Evolutionary conservation across 192 early-diverging fungal genomes (phyloP).

Genomic region (Backusella liffmaniae): DNA sequence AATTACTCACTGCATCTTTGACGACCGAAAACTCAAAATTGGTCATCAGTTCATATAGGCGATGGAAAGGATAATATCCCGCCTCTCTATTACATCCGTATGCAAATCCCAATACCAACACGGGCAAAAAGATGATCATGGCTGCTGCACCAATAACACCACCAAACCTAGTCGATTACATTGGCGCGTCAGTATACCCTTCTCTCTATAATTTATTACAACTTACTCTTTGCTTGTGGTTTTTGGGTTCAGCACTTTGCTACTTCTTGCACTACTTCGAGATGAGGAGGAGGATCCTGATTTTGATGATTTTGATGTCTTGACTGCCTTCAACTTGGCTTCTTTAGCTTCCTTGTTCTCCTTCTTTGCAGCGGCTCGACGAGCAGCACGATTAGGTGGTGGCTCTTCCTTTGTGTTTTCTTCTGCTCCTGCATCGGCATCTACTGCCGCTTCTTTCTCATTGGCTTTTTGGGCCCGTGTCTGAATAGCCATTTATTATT

Average conservation of each 20-base stretch:
- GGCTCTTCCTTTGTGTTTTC: background rate
- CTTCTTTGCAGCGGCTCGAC: constrained; percentile 5
- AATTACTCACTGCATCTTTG: constrained; percentile 7
- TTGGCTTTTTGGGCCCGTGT: background rate
- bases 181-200: background rate
- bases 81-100: constrained; percentile 42
- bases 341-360: background rate
- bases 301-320: background rate
- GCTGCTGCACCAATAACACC: constrained; percentile 60
- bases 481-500: background rate
- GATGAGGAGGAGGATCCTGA: background rate
- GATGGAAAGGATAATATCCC: constrained; percentile 52
- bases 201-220: background rate
- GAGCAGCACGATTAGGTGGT: constrained; percentile 1
- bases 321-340: background rate
- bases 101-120: constrained; percentile 45
- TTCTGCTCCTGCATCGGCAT: background rate
- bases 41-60: constrained; percentile 5
- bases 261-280: no score
- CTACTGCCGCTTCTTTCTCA: background rate
- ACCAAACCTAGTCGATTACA: constrained; percentile 50
- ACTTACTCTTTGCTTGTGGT: constrained; percentile 70
- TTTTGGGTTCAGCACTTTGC: constrained; percentile 51
- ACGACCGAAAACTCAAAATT: constrained; percentile 1
- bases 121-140: constrained; percentile 50